These are phyloP conservation scores for Forsythia viridissima DNA, from an alignment of 257 asterid species.

Conservation along the genomic window DNA sequence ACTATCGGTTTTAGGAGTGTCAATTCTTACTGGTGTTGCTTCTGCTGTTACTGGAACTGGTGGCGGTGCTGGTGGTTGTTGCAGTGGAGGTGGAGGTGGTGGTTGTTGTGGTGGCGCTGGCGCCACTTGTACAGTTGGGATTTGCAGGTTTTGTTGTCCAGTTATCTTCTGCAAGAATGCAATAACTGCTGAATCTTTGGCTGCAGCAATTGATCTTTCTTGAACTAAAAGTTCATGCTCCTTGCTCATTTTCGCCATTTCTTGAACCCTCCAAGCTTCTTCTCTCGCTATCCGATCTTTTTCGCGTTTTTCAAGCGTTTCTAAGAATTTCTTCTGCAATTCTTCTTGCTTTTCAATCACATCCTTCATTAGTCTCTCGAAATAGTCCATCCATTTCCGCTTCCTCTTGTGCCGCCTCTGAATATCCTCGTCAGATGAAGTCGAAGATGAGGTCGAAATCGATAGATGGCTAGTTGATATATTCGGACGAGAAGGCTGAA, in stretches of 20 bases:
- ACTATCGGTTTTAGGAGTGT: constrained; percentile 21
- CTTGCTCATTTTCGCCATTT: constrained; percentile 61
- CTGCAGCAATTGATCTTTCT: constrained; percentile 80
- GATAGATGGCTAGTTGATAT: constrained; percentile 25
- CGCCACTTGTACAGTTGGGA: constrained; percentile 23
- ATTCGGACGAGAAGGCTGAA: constrained; percentile 19
- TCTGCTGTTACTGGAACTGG: not conserved
- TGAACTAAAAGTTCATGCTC: constrained; percentile 74
- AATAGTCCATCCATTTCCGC: constrained; percentile 74
- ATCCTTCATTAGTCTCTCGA: constrained; percentile 52
- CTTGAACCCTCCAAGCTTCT: constrained; percentile 77
- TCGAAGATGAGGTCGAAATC: constrained; percentile 64
- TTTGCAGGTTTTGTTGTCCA: constrained; percentile 45
- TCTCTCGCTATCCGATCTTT: constrained; percentile 69
- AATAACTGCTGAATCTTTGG: constrained; percentile 77
- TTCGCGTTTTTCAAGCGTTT: constrained; percentile 64
- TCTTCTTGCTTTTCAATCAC: constrained; percentile 79
- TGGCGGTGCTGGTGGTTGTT: constrained; percentile 8
- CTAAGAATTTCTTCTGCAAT: constrained; percentile 64
- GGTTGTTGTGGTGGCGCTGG: not conserved
- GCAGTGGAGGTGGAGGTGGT: constrained; percentile 15
- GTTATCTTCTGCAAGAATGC: constrained; percentile 64
- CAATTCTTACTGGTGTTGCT: constrained; percentile 22
- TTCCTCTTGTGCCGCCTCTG: constrained; percentile 59
- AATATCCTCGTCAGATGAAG: constrained; percentile 74